phyloP scores from a whole-genome alignment of 2,329 filamentous ascomycete genomes.

The Aspergillus tubingensis region DNA sequence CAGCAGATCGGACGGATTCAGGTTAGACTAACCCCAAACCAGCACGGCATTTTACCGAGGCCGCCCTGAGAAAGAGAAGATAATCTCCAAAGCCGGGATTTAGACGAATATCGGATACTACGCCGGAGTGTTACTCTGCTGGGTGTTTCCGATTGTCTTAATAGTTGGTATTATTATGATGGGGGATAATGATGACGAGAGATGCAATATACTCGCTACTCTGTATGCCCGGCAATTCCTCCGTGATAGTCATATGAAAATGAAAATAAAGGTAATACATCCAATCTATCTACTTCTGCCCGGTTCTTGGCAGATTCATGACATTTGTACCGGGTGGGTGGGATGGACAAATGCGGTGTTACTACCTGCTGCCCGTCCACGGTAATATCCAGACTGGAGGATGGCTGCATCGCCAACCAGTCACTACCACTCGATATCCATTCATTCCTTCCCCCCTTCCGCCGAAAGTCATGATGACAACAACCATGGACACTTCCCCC shows the following conservation, averaged over 20 bases:
- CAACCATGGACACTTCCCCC: neutral
- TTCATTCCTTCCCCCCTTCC: neutral
- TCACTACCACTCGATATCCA: no score
- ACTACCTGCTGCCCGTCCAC: no score
- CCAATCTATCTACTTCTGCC: neutral
- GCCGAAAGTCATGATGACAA: slow-evolving; percentile 22
- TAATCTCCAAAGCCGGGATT: neutral
- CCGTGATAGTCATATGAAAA: no score
- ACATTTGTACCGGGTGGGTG: neutral
- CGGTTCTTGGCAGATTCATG: neutral
- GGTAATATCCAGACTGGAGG: neutral
- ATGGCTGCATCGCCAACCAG: slow-evolving; percentile 4
- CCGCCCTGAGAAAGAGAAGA: neutral
- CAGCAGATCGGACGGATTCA: slow-evolving; percentile 9
- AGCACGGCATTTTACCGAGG: slow-evolving; percentile 20
- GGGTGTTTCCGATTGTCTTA: neutral
- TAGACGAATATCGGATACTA: slow-evolving; percentile 9
- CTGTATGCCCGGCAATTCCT: no score
- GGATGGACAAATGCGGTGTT: neutral
- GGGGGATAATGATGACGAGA: neutral
- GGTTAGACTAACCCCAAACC: slow-evolving; percentile 6
- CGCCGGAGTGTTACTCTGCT: slow-evolving; percentile 3
- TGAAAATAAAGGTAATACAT: neutral
- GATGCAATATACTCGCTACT: neutral
- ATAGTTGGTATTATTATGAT: neutral